A percentile compares a stretch with the other conserved stretches of the same genome.
Evolutionary conservation across 2,329 filamentous ascomycete species (phyloP).

Genomic region (Colletotrichum spinosum): DNA sequence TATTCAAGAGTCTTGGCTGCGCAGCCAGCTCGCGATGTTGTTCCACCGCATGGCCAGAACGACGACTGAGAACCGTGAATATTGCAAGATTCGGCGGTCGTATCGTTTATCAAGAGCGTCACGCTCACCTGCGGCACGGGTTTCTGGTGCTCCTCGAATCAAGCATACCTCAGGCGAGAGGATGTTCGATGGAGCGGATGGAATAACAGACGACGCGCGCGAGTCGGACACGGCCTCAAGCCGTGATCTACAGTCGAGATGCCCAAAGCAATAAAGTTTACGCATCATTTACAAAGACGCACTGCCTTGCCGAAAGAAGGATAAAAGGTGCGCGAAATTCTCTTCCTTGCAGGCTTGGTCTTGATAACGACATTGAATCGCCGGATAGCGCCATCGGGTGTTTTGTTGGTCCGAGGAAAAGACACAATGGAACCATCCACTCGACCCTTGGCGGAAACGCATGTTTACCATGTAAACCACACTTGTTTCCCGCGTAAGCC

Average conservation of each 20-base stretch:
- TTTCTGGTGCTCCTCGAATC: not conserved
- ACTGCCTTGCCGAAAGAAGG: slow-evolving; percentile 2
- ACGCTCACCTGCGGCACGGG: not conserved
- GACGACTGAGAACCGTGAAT: too few species aligned
- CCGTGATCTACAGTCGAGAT: not conserved
- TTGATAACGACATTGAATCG: slow-evolving; percentile 32
- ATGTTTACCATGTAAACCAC: not conserved
- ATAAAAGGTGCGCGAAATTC: not conserved
- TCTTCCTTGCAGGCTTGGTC: slow-evolving; percentile 14
- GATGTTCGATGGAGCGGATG: too few species aligned
- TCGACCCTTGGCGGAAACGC: not conserved
- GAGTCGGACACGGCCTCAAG: not conserved
- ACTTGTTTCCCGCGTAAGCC: not conserved
- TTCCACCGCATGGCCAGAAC: not conserved
- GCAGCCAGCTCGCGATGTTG: not conserved
- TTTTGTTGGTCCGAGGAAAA: not conserved
- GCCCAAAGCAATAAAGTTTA: not conserved
- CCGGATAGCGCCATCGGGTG: slow-evolving; percentile 29
- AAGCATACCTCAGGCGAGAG: too few species aligned
- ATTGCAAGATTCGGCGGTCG: too few species aligned
- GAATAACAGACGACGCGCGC: not conserved
- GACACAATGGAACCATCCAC: not conserved
- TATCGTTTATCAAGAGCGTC: not conserved
- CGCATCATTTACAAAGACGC: not conserved
- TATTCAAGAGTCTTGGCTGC: not conserved